Base-by-base conservation (phyloP, 495 filamentous ascomycete species). In the Xylaria palmicola region DNA sequence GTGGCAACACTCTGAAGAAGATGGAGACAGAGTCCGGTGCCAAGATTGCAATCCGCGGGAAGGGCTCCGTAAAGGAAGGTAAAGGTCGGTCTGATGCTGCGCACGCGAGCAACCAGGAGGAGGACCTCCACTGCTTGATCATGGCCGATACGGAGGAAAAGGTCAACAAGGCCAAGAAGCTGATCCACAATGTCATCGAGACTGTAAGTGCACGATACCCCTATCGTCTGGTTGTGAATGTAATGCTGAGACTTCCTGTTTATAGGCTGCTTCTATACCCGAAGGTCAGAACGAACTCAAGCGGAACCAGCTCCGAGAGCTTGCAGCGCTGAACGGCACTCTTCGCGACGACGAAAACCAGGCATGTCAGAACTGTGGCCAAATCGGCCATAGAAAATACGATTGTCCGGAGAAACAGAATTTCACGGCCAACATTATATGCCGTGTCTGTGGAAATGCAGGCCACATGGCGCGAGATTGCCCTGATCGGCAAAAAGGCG, bases 81-180 rank as follows among this genome's bases (percentile, higher is more conserved):
- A 98, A 98, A 71, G 94, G 94, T 69, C 92, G 92, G 69, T 97
- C 93, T 81, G 94, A 98, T 71, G 92, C 94, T 62, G 94, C 94
- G 78, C 93, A 97, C 81, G 91, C 92, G 78, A 97, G 93, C 82
- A 98, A 98, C 82, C 94, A 97, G 85, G 94, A 98, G 80, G 94
- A 98, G 79, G 94, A 98, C 79, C 82, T 98, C 41, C 94, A 98
- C 77, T 98, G 94, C 73, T 79, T 98, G 74, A 96, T 98, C 79
- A 98, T 98, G 90, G 95, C 94, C 62, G 94, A 98, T 69, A 97
- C 92, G 39, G 94, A 98, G 75, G 91, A 96, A 62, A 98, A 98
- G 79, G 90, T 98, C 65, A 94, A 95, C 81, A 95, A 96, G 72
- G 94, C 94, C 32, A 98, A 97, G 81, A 90, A 94, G 77, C 77